A percentile compares a stretch with the other conserved stretches of the same genome.
Evolutionary conservation across 345 rosid species (phyloP).

Genomic region (Dovyalis caffra): DNA sequence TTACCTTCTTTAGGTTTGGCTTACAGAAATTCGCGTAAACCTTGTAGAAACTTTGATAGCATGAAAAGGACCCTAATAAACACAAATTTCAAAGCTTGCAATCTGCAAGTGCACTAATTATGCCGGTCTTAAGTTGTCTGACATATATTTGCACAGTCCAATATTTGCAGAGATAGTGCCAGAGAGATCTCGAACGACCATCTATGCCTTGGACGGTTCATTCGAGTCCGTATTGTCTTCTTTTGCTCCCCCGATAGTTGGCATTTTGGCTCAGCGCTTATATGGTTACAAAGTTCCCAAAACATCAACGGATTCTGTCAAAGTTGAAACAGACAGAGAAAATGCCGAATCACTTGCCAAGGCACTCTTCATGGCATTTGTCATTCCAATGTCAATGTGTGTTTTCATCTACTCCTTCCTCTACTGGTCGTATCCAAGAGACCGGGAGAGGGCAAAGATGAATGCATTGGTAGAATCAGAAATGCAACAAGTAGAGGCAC

Average conservation of each 20-base stretch:
- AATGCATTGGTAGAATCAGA: constrained; percentile 13
- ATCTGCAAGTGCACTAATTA: no score
- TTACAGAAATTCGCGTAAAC: no score
- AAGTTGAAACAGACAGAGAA: constrained; percentile 19
- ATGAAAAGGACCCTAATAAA: no score
- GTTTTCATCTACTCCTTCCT: constrained; percentile 24
- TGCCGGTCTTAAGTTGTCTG: neutral
- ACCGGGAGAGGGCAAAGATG: constrained; percentile 24
- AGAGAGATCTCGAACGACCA: constrained; percentile 24
- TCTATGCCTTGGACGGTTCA: constrained; percentile 26
- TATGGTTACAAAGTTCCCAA: constrained; percentile 24
- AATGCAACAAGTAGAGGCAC: constrained; percentile 17
- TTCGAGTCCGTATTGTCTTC: constrained; percentile 22
- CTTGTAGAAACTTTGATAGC: no score
- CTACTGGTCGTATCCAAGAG: constrained; percentile 19
- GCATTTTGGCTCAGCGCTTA: constrained; percentile 24
- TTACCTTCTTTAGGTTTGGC: no score
- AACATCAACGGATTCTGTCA: neutral
- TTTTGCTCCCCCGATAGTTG: constrained; percentile 27
- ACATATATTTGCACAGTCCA: constrained; percentile 6
- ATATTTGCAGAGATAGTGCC: constrained; percentile 32
- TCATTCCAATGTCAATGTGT: constrained; percentile 19
- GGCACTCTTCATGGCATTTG: constrained; percentile 17
- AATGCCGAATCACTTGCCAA: constrained; percentile 31
- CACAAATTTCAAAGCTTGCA: no score